phyloP scores from a whole-genome alignment of 495 filamentous ascomycete genomes.

The Aspergillus cavernicola region DNA sequence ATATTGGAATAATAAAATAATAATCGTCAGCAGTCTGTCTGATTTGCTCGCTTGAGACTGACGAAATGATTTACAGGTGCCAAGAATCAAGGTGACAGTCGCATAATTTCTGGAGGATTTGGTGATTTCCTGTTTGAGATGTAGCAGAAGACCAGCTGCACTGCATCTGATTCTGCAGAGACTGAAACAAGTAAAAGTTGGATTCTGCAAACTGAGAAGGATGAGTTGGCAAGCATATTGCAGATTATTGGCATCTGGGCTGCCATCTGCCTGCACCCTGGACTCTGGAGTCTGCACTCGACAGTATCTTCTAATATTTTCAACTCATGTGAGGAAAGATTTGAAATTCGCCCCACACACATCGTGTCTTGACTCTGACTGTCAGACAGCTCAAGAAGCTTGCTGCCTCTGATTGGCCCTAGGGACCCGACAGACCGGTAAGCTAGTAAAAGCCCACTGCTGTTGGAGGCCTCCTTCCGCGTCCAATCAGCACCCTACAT shows the following conservation, averaged over 20 bases:
- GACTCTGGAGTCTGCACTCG: too few relatives aligned
- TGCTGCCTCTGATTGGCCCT: conserved; percentile 18
- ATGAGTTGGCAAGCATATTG: too few relatives aligned
- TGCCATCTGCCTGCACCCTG: too few relatives aligned
- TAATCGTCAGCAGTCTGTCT: too few relatives aligned
- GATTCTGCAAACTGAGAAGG: too few relatives aligned
- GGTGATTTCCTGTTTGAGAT: background rate
- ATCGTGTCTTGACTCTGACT: conserved; percentile 21
- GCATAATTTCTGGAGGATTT: background rate
- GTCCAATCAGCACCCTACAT: conserved; percentile 16
- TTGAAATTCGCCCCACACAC: conserved; percentile 15
- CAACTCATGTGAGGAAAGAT: too few relatives aligned
- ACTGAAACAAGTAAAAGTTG: too few relatives aligned
- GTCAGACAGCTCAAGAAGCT: conserved; percentile 18
- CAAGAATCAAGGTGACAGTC: background rate
- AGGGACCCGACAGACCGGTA: conserved; percentile 24
- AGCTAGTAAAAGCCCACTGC: conserved; percentile 20
- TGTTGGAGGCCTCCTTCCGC: conserved; percentile 17
- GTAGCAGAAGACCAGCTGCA: background rate
- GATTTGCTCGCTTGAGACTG: background rate
- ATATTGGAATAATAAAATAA: too few relatives aligned
- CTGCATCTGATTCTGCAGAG: too few relatives aligned
- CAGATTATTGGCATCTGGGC: too few relatives aligned
- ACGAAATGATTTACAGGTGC: conserved; percentile 4
- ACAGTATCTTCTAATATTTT: too few relatives aligned